Evolutionary conservation across 2,329 filamentous ascomycete species (phyloP).

Genomic region (Teratosphaeria viscida): DNA sequence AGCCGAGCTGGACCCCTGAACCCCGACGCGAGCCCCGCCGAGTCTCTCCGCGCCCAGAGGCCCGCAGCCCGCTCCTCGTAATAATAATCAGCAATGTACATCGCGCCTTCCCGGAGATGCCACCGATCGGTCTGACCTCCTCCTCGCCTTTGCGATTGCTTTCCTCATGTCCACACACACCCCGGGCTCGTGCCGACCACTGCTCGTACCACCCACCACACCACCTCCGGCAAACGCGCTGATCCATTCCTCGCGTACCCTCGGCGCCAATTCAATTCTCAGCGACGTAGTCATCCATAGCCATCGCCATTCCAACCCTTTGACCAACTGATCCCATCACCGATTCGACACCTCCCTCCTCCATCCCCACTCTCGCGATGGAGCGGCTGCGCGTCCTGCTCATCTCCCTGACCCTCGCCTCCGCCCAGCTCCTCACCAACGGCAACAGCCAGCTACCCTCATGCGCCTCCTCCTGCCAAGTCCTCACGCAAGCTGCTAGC

Average conservation of each 20-base stretch:
- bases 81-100: background rate
- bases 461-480: slow-evolving; percentile 26
- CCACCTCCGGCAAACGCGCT: background rate
- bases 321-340: background rate
- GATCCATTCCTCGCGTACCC: background rate
- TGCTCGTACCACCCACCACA: background rate
- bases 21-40: background rate
- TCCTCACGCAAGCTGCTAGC: slow-evolving; percentile 52
- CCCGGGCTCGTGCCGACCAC: no score
- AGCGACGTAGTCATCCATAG: background rate
- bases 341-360: background rate
- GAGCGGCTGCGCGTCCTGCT: background rate
- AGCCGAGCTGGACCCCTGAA: background rate
- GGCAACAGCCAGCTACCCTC: slow-evolving; percentile 25
- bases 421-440: slow-evolving; percentile 21
- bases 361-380: background rate
- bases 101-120: background rate
- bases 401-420: slow-evolving; percentile 6
- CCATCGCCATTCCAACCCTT: background rate
- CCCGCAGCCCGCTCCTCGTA: background rate
- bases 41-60: background rate
- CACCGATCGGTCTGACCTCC: background rate
- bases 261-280: background rate
- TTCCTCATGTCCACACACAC: background rate
- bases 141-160: background rate